Percentiles rank a stretch among this genome's conserved stretches.
These are phyloP conservation scores for Wickerhamiella nectarea DNA, from an alignment of 805 yeast genomes.

Conservation along the genomic window DNA sequence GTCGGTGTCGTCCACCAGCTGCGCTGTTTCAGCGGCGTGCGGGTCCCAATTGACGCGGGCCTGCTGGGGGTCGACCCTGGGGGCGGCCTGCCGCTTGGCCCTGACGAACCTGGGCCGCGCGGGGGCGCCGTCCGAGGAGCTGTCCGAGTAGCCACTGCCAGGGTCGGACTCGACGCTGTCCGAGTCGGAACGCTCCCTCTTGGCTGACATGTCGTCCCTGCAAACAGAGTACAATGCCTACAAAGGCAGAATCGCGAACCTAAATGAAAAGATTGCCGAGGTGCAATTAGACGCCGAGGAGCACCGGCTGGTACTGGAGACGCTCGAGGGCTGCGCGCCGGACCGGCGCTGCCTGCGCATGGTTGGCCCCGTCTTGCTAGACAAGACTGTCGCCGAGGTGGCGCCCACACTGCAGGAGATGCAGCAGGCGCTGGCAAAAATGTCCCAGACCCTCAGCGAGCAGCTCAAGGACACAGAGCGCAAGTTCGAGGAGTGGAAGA, in stretches of 20 bases:
- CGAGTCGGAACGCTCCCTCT: conserved; percentile 13
- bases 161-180: conserved; percentile 18
- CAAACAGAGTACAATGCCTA: conserved; percentile 31
- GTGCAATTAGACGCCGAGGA: conserved; percentile 31
- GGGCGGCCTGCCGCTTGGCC: background rate
- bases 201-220: conserved; percentile 17
- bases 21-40: conserved; percentile 29
- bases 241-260: conserved; percentile 26
- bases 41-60: conserved; percentile 16
- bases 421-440: conserved; percentile 33
- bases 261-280: conserved; percentile 29
- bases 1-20: conserved; percentile 47
- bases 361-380: conserved; percentile 87
- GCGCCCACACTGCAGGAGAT: conserved; percentile 47
- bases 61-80: background rate
- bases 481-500: conserved; percentile 38
- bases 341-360: conserved; percentile 77
- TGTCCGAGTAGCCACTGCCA: conserved; percentile 7
- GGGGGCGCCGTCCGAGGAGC: background rate
- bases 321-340: conserved; percentile 37
- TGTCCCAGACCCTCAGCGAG: conserved; percentile 28
- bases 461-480: conserved; percentile 32
- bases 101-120: conserved; percentile 13
- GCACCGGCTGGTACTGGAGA: conserved; percentile 43
- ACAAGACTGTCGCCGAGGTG: conserved; percentile 69